Evolutionary conservation across 768 basidiomycete genomes (phyloP).

Genomic region (Suillus bovinus): DNA sequence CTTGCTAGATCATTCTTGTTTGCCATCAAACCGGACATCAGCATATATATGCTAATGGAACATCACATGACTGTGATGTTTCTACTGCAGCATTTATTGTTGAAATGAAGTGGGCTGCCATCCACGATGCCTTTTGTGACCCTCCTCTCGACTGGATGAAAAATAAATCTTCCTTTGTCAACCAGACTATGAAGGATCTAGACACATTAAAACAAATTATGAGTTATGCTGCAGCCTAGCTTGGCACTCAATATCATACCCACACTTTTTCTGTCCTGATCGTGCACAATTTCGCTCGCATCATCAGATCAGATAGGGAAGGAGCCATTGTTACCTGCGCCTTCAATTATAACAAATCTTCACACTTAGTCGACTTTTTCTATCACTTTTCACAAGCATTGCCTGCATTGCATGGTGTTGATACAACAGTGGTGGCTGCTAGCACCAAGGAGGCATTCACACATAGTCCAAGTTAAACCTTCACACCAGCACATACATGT

Average conservation of each 20-base stretch:
- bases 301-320: constrained; percentile 17
- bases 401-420: constrained; percentile 18
- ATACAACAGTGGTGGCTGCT: constrained; percentile 21
- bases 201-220: constrained; percentile 23
- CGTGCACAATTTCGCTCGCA: constrained; percentile 2
- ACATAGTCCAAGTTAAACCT: background rate
- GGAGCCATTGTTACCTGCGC: constrained; percentile 13
- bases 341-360: constrained; percentile 24
- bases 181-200: background rate
- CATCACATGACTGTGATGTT: background rate
- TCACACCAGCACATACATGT: background rate
- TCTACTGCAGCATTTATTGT: background rate
- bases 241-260: constrained; percentile 17
- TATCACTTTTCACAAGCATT: constrained; percentile 21
- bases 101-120: background rate
- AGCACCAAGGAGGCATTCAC: background rate
- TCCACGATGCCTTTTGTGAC: background rate
- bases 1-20: background rate
- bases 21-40: background rate
- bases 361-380: constrained; percentile 23
- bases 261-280: constrained; percentile 19
- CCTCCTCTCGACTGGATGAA: background rate
- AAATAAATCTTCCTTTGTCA: background rate
- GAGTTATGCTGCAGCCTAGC: constrained; percentile 18
- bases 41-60: background rate